Base-by-base conservation (phyloP, 2,329 filamentous ascomycete genomes). In the Graphiopsis chlorocephala region DNA sequence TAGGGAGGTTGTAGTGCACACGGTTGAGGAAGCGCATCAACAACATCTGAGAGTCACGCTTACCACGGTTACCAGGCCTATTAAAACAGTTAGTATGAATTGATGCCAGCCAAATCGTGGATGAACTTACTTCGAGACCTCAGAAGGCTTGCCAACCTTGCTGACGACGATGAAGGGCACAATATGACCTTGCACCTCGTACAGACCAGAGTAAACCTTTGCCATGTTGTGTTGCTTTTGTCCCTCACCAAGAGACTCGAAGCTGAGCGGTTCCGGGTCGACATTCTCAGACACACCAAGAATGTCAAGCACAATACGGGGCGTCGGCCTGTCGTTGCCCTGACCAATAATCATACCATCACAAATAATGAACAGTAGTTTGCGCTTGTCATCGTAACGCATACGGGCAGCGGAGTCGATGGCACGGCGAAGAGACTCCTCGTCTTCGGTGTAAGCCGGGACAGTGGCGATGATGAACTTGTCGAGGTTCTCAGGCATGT, bases 261-360 rank as follows among this genome's bases (percentile, higher is more conserved):
- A 99, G 83, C 93, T 97, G 65, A 99, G 84, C 2, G 95, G 92
- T 76, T 98, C 94, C 0, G 96, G 95, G 74, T 99, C 94, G 17
- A 97, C 91, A 2, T 90, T 91, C 71, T 97, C 93, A 1, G 93
- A 90, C 31, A 99, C 95, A 68, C 95, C 95, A 6, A 99, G 84
- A 82, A 99, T 99, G 73, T 99, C 95, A 63, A 99, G 85, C 26
- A 99, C 93, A 70, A 99, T 99, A 67, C 93, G 88, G 50, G 95
- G 95, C 0, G 95, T 99, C 7, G 95, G 92, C 67, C 93, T 87
- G 77, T 99, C 95, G 79, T 99, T 99, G 74, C 95, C 95, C 80
- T 97, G 93, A 73, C 95, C 95, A 70, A 99, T 96, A 82, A 99
- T 99, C 94, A 99, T 98, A 79, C 95, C 95, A 74, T 99, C 95